Percentiles rank a stretch among this genome's conserved stretches.
Evolutionary conservation across 345 rosid genomes (phyloP).

Genomic region (Aquilaria yunnanensis): DNA sequence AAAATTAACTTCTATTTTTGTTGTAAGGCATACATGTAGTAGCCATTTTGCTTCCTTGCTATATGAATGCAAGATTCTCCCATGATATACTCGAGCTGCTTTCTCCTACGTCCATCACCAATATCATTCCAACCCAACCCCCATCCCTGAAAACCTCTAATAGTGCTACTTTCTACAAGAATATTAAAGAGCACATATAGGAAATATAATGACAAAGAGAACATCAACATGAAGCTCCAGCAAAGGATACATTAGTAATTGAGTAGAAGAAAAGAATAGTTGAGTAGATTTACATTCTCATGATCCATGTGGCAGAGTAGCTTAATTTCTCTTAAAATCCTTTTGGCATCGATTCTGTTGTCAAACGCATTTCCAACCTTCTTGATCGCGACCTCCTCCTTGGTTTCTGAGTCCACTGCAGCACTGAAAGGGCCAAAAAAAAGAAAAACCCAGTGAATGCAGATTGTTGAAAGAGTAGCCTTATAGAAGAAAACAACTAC

Average conservation of each 20-base stretch:
- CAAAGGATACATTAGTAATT: background rate
- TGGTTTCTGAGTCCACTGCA: conserved; percentile 44
- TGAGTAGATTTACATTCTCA: conserved; percentile 16
- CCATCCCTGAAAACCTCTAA: too few relatives aligned
- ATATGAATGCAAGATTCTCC: too few relatives aligned
- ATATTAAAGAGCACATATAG: too few relatives aligned
- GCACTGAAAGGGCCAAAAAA: conserved; percentile 30
- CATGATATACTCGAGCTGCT: too few relatives aligned
- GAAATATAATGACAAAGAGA: too few relatives aligned
- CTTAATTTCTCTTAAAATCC: conserved; percentile 53
- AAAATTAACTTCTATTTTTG: too few relatives aligned
- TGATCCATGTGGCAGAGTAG: conserved; percentile 55
- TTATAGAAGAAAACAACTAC: conserved; percentile 5
- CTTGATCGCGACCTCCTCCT: conserved; percentile 51
- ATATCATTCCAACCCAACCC: too few relatives aligned
- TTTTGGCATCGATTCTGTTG: conserved; percentile 49
- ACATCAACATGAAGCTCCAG: too few relatives aligned
- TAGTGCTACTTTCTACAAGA: too few relatives aligned
- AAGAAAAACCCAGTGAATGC: background rate
- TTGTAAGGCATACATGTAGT: too few relatives aligned
- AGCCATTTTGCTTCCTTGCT: too few relatives aligned
- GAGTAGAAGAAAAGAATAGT: background rate
- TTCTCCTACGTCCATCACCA: too few relatives aligned
- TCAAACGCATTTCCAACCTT: conserved; percentile 55
- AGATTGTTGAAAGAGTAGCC: conserved; percentile 10